These are phyloP conservation scores for Colletotrichum caudatum DNA, from an alignment of 2,329 filamentous ascomycete species.

Conservation along the genomic window DNA sequence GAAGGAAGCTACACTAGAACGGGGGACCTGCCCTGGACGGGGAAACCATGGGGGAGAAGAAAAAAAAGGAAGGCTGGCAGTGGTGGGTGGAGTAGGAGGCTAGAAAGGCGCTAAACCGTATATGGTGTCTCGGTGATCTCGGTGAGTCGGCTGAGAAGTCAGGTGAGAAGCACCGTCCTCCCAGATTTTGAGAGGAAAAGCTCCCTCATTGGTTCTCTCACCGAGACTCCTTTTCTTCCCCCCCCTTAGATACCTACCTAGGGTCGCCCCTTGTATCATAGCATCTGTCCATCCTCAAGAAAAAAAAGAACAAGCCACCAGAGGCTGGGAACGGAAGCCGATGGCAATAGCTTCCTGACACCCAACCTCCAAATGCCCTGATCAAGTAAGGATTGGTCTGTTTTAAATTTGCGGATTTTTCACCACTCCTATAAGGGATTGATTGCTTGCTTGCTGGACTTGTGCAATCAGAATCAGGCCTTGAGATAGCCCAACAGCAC, in stretches of 20 bases:
- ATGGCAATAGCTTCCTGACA: conserved; percentile 11
- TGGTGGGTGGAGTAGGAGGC: neutral
- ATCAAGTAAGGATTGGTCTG: neutral
- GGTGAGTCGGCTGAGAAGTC: neutral
- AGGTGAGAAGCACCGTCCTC: conserved; percentile 4
- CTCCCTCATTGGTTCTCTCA: conserved; percentile 5
- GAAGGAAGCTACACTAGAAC: neutral
- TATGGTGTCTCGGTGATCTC: neutral
- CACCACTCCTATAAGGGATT: neutral
- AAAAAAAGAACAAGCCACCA: conserved; percentile 3
- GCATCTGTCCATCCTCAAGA: conserved; percentile 13
- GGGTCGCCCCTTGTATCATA: conserved; percentile 4
- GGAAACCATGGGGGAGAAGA: conserved; percentile 16
- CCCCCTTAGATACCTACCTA: too few relatives aligned
- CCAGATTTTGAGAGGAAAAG: accelerated
- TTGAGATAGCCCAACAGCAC: conserved; percentile 46
- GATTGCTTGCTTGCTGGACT: neutral
- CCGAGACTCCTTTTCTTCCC: conserved; percentile 13
- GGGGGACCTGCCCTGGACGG: neutral
- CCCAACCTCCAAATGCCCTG: conserved; percentile 12
- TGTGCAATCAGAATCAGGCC: conserved; percentile 14
- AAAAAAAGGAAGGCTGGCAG: conserved; percentile 32
- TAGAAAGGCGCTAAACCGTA: conserved; percentile 2
- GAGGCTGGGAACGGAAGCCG: conserved; percentile 30
- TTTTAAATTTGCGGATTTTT: neutral